Base-by-base conservation (phyloP, 805 yeast genomes). In the Pichia gijzeniarum region DNA sequence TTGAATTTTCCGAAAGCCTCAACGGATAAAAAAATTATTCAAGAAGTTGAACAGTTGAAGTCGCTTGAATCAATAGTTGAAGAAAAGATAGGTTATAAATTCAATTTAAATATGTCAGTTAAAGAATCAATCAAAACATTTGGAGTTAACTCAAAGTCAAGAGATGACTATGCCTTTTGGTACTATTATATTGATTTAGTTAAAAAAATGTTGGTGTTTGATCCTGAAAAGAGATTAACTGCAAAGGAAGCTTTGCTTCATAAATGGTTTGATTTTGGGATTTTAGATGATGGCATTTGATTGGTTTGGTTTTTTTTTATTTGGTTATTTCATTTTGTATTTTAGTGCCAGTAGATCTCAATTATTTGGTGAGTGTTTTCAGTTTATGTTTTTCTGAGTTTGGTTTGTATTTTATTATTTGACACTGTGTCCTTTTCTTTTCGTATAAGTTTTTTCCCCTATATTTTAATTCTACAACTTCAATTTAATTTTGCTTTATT, bases 131-230 rank as follows among this genome's bases (percentile, higher is more conserved):
- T 61, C 4, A 43, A 41, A 17, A 40, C 35, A 30, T 63, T 50
- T 48, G 53, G 52, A 33, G 51, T 61, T 9, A 40, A 53, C 10
- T 53, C 53, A 20, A 61, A 70, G 62, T 80, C 82, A 28, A 73
- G 77, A 41, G 84, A 83, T 37, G 77, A 80, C 45, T 83, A 83
- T 60, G 72, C 77, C 38, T 88, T 88, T 63, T 90, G 97, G 96
- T 84, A 77, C 70, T 76, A 75, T 64, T 89, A 89, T 61, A 53
- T 60, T 37, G 81, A 77, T 55, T 64, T 77, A 51, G 62, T 77
- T 40, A 76, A 72, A 41, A 68, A 67, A 47, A 63, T 76, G 48
- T 65, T 77, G 39, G 69, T 67, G 13, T 76, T 73, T 54, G 73
- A 75, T 53, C 81, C 82, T 0, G 59, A 67, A 17, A 69, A 69